These are phyloP conservation scores for Saccharomycodes ludwigii DNA, from an alignment of 805 yeast species.

Conservation along the genomic window DNA sequence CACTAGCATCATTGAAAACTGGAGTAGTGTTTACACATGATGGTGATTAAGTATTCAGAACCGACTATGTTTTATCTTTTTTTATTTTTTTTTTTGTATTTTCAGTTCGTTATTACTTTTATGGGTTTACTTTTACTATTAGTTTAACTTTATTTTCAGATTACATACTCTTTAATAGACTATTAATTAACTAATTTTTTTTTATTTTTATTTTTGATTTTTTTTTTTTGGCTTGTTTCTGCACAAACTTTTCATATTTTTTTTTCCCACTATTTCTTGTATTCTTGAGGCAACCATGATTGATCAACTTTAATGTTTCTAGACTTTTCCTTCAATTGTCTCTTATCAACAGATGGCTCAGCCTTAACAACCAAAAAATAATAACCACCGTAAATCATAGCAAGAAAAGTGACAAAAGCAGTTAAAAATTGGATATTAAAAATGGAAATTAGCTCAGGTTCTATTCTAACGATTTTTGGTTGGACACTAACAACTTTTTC, in stretches of 20 bases:
- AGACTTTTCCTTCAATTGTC: constrained; percentile 23
- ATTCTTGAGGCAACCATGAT: constrained; percentile 13
- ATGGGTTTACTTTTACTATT: too few species aligned
- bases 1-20: too few species aligned
- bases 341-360: constrained; percentile 7
- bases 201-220: constrained; percentile 7
- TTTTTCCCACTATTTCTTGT: constrained; percentile 7
- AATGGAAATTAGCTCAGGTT: constrained; percentile 54
- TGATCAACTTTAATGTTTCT: constrained; percentile 10
- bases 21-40: too few species aligned
- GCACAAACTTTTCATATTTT: too few species aligned
- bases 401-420: constrained; percentile 42
- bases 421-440: constrained; percentile 63
- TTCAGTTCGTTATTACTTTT: too few species aligned
- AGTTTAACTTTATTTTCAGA: too few species aligned
- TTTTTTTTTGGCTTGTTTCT: too few species aligned
- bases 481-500: constrained; percentile 44
- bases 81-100: too few species aligned
- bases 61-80: too few species aligned
- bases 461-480: constrained; percentile 43
- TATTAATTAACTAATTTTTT: too few species aligned
- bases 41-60: too few species aligned
- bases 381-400: constrained; percentile 35
- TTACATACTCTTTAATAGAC: too few species aligned
- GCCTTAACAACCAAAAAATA: constrained; percentile 23